Percentiles rank a stretch among this genome's conserved stretches.
These are phyloP conservation scores for Phragmites australis DNA, from an alignment of 176 grass and related monocot species.

Conservation along the genomic window DNA sequence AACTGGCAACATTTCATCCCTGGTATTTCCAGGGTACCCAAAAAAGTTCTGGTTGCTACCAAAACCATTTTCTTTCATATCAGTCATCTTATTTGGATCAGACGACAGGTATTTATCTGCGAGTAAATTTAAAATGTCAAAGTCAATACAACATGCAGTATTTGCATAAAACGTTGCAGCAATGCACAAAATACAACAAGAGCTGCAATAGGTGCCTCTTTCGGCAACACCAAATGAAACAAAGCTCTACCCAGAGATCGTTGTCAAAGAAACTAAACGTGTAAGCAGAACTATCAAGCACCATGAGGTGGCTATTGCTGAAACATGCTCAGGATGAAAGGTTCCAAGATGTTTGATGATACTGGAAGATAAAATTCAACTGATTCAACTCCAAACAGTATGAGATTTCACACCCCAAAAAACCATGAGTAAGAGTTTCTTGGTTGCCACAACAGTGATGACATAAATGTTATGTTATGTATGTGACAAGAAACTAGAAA, in stretches of 20 bases:
- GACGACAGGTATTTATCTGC: conserved; percentile 87
- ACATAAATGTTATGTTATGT: conserved; percentile 12
- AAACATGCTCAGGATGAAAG: neutral
- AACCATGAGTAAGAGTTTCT: neutral
- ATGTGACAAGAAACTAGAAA: neutral
- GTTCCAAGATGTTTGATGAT: neutral
- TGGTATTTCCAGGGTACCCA: conserved; percentile 49
- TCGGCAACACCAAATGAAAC: neutral
- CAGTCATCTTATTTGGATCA: conserved; percentile 59
- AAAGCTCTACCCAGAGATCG: neutral
- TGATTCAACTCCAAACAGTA: neutral
- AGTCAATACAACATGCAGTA: conserved; percentile 25
- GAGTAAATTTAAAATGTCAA: conserved; percentile 37
- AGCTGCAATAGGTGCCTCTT: neutral
- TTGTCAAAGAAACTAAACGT: conserved; percentile 42
- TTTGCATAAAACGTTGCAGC: neutral
- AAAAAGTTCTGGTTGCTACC: conserved; percentile 55
- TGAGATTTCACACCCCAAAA: neutral
- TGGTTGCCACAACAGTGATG: conserved; percentile 2
- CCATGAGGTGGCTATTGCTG: neutral
- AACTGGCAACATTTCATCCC: conserved; percentile 56
- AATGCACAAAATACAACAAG: neutral
- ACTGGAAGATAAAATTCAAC: conserved; percentile 10
- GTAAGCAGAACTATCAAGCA: neutral
- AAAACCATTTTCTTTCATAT: conserved; percentile 67